Base-by-base conservation (phyloP, 2,329 filamentous ascomycete species). In the Diaporthe amygdali region DNA sequence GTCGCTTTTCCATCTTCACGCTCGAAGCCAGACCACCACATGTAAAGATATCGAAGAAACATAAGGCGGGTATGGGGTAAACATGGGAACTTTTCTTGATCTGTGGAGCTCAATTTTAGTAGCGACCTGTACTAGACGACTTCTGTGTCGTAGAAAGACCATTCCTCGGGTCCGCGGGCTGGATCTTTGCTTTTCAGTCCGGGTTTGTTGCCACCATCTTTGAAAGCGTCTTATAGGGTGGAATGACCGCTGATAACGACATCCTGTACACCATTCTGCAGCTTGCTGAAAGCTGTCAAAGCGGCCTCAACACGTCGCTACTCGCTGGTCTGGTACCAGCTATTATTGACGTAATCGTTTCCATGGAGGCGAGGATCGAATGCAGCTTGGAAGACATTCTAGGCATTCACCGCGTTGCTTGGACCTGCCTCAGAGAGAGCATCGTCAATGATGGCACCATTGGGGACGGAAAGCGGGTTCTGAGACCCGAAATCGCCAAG, bases 401-500 rank as follows among this genome's bases (percentile, higher is more conserved):
- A 68, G 25, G 66, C 44, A 22, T 27, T 32, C n/a, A 56, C 52
- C 30, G 44, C 66, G 22, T 68, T 56, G 41, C 66, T 68, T 34
- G 66, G 66, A n/a, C 52, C 66, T 68, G 52, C 66, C 52, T 68
- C 66, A 17, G 66, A 51, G 27, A 68, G 41, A 30, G 44, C 52
- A 37, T 44, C 41, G 41, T 68, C 66, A 59, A 68, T 39, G 22
- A 39, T 20, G 17, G 30, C 52, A 59, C 37, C 66, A 20, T 49
- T 64, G 1, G 44, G 9, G 17, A 37, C 54, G 37, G 66, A 51
- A 22, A 68, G 66, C 52, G 52, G 41, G 39, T 59, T 32, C 52
- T 59, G 66, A 25, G 69, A 37, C 6, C 47, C 39, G 37, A n/a
- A 41, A 20, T 69, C 64, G 25, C 71, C 69, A n/a, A 73, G 64